phyloP scores from a whole-genome alignment of 202 grass and related monocot species.

The Hordeum pubiflorum region DNA sequence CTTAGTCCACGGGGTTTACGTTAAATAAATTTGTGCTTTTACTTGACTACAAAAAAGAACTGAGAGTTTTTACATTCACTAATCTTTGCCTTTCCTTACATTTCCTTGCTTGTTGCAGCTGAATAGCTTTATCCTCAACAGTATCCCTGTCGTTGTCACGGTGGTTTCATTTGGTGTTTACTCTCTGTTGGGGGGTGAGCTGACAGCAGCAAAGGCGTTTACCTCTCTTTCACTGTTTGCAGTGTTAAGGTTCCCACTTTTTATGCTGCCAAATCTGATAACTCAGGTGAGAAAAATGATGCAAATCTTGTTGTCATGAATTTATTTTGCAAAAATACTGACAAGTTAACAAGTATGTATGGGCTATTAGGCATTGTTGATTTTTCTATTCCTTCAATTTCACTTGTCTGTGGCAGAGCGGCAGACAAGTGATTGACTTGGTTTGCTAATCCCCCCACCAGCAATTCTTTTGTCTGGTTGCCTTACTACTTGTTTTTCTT shows the following conservation, averaged over 20 bases:
- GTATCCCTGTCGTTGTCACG: constrained; percentile 82
- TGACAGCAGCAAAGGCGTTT: constrained; percentile 97
- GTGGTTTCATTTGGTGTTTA: constrained; percentile 88
- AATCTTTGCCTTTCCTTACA: not conserved
- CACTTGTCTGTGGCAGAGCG: not conserved
- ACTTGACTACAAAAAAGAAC: constrained; percentile 11
- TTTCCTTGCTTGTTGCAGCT: constrained; percentile 65
- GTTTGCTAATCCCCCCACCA: too few relatives aligned
- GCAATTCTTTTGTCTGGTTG: not conserved
- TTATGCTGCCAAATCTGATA: constrained; percentile 94
- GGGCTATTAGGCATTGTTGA: not conserved
- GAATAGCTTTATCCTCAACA: constrained; percentile 96
- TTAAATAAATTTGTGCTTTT: not conserved
- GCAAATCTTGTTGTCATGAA: constrained; percentile 5
- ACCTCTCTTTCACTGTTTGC: constrained; percentile 94
- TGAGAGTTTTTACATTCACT: constrained; percentile 12
- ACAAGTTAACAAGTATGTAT: not conserved
- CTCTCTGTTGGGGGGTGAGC: constrained; percentile 81
- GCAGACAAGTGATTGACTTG: not conserved
- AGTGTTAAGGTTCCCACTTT: constrained; percentile 93
- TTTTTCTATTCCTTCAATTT: not conserved
- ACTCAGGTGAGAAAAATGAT: constrained; percentile 64
- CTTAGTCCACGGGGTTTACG: not conserved
- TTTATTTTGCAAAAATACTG: constrained; percentile 9
- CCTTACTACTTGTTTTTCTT: constrained; percentile 20